Evolutionary conservation across 2,329 filamentous ascomycete genomes (phyloP), one percentile per base, ranked within the genome.

Genomic region (Fusarium sambucinum): DNA sequence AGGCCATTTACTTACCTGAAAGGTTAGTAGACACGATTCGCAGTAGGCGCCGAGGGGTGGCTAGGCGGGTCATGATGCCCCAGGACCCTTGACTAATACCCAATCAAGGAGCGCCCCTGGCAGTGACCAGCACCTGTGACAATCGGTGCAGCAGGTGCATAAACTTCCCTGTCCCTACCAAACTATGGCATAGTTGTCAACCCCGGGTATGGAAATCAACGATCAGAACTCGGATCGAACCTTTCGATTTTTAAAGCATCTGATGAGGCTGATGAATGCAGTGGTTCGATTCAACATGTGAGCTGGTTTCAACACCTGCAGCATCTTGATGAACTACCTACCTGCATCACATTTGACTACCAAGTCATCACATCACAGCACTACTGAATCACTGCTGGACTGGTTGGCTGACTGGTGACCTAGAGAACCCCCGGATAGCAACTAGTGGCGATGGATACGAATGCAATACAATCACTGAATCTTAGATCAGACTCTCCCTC

Each of bases 181-280:
- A 67, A 65, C 54, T 66, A 58, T 52, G 35, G 19, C 19, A 58
- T 51, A 40, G 47, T 37, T 38, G 50, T 35, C 32, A 38, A 50
- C 45, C 46, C 50, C 55, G 10, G 17, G 4, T 17, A 42, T 42
- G 21, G 40, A 48, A 63, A 53, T 59, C 56, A 48, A 47, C 50
- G 45, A 66, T 57, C 65, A 59, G 51, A 59, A 52, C 58, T 65
- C 56, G 66, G 56, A 62, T 68, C 51, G 48, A 61, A 74, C 66
- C 72, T 57, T 74, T 74, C 72, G 72, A 74, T 74, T 74, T 38
- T 38, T 37, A 42, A 29, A 35, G 66, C 42, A 74, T 74, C 69
- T 74, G 72, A 74, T 69, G 72, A 73, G 69, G 63, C 63, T 64
- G 56, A 60, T 30, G 44, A 55, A 40, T 40, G 29, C 38, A 56